Percentiles rank a stretch among this genome's conserved stretches.
Evolutionary conservation across 192 early-diverging fungal genomes (phyloP).

Genomic region (Funneliformis mosseae): DNA sequence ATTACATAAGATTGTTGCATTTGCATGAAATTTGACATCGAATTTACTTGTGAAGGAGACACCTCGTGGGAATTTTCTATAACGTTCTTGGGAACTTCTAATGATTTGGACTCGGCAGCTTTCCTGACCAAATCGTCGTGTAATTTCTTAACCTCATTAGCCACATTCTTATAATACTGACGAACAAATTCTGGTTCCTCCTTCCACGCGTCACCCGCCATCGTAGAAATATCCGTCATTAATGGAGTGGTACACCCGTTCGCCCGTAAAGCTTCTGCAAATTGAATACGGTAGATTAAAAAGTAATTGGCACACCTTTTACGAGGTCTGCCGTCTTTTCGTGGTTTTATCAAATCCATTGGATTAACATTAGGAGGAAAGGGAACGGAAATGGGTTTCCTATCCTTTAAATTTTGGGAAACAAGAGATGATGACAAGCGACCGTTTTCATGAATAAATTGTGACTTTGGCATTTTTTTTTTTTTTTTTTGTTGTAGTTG

Average conservation of each 20-base stretch:
- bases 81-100: not conserved
- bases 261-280: not conserved
- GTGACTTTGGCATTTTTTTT: not conserved
- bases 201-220: slow-evolving; percentile 5
- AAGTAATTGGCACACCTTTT: slow-evolving; percentile 14
- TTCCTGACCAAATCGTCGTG: not conserved
- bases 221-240: not conserved
- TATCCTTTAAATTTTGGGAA: not conserved
- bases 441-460: not conserved
- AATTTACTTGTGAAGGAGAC: not conserved
- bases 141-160: slow-evolving; percentile 7
- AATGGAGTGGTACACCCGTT: not conserved
- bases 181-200: slow-evolving; percentile 1
- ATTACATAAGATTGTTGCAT: not conserved
- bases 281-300: slow-evolving; percentile 5
- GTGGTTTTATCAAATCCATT: not conserved
- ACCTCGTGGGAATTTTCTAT: not conserved
- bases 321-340: not conserved
- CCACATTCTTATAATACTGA: not conserved
- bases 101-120: not conserved
- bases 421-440: not conserved
- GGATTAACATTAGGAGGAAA: slow-evolving; percentile 2
- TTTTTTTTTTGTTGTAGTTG: too few relatives aligned
- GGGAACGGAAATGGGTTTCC: not conserved
- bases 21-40: not conserved